Evolutionary conservation across 192 early-diverging fungal species (phyloP), one percentile per base, ranked within the genome.

Genomic region (Coemansia guatemalensis): DNA sequence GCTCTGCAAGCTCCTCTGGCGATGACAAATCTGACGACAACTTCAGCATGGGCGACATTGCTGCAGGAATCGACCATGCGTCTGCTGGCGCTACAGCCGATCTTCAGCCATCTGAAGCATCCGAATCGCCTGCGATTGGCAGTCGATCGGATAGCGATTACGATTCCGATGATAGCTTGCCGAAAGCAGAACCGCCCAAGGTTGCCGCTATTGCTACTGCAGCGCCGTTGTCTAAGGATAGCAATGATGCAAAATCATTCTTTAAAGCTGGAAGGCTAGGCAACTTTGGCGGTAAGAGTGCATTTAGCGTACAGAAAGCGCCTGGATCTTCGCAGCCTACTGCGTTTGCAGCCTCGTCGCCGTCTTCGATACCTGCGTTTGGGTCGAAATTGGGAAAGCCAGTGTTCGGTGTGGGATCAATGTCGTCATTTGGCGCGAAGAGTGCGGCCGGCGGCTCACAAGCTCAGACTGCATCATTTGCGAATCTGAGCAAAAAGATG

Each of bases 331-430:
- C 6, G 59, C 69, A 68, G 29, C 69, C 69, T 20, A 78, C 68
- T 51, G 75, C 75, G 3, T 78, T 78, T 52, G 58, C 74, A 18
- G 14, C 49, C 3, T 22, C 53, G 21, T 24, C 51, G 30, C 27
- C 26, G 22, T 20, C 59, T 12, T 5, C 66, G 6, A 39, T 57
- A 5, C 63, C 59, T 1, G 66, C 32, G 27, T 78, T 78, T 78
- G 75, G 75, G 5, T 12, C 48, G 12, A 72, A 69, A 27, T 47
- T 78, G 41, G 69, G 65, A 32, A 64, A 67, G 21, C 75, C 75
- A 21, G 75, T 63, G 21, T 78, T 78, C 68, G 75, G 75, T 8
- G 66, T 78, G 12, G 58, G 58, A 1, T 78, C 75, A 20, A 72
- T 72, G 69, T 65, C 75, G 6, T 62, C 56, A 24, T 63, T 56